Base-by-base conservation (phyloP, 2,329 filamentous ascomycete genomes). In the Phymatotrichopsis omnivora region DNA sequence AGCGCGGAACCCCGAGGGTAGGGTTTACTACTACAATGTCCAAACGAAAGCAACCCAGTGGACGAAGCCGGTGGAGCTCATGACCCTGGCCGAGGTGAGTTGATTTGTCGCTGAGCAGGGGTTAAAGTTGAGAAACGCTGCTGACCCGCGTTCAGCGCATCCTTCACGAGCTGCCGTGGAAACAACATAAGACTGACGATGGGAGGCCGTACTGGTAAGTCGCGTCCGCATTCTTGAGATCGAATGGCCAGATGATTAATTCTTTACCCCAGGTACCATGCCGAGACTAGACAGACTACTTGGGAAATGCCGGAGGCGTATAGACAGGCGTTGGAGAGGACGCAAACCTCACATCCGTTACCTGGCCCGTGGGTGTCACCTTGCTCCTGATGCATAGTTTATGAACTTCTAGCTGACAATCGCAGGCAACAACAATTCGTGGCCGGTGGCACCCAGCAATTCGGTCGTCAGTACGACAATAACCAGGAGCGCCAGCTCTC, bases 291-390 rank as follows among this genome's bases (percentile, higher is more conserved):
- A 65, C 75, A 86, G 67, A 96, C 86, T 63, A 85, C 83, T 24
- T 98, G 91, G 91, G 82, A 87, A 60, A 87, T 94, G 74, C 91
- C 91, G 45, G 82, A 85, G 44, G 76, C 68, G 52, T 87, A 87
- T 66, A 85, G 83, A 61, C 73, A 73, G 57, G 82, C 84, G 49
- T 69, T 87, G 47, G 79, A 79, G 40, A 74, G 50, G 10, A 53
- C 51, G 7, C 52, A 56, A 42, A 42, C 47, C 25, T 33, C 52
- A 24, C 46, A 53, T 24, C 45, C 39, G 33, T 31, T 56, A 20
- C 49, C 52, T 7, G 41, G 36, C 12, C 48, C 39, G 48, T 51
- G 29, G 40, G 48, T 48, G n/a, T 35, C 42, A 31, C 36, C 25
- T 45, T 42, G 23, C 28, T 20, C 30, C 37, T 12, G 34, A 41